Evolutionary conservation across 164 flowering plant genomes (phyloP).

Genomic region (Chimonanthus salicifolius): DNA sequence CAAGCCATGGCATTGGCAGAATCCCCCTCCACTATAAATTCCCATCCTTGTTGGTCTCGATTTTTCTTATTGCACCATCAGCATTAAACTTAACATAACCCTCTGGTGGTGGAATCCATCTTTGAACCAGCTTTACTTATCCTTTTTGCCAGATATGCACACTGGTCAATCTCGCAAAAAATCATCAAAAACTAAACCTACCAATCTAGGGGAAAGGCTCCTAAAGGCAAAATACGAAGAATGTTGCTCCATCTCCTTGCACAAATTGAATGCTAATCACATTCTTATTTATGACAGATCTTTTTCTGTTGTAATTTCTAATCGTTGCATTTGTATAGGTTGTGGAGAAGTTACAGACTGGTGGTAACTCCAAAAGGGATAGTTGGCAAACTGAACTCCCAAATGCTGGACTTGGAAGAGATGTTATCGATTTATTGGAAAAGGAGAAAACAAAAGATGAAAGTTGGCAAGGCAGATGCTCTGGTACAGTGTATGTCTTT

Average conservation of each 20-base stretch:
- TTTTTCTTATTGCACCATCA: too few species aligned
- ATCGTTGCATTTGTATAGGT: constrained; percentile 39
- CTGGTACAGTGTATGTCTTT: constrained; percentile 94
- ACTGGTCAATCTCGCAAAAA: too few species aligned
- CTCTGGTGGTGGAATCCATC: neutral
- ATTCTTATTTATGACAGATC: too few species aligned
- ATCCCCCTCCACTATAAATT: too few species aligned
- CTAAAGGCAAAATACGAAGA: too few species aligned
- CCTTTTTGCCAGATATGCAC: too few species aligned
- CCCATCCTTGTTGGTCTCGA: too few species aligned
- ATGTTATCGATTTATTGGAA: constrained; percentile 59
- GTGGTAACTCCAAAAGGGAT: constrained; percentile 62
- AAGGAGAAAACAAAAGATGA: constrained; percentile 65
- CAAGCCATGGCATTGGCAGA: too few species aligned
- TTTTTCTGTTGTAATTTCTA: neutral
- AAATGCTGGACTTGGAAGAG: constrained; percentile 46
- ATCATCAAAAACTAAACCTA: too few species aligned
- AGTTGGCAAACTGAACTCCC: constrained; percentile 79
- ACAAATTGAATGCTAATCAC: neutral
- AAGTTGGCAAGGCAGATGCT: constrained; percentile 93
- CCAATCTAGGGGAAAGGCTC: too few species aligned
- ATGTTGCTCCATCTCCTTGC: neutral
- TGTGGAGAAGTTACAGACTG: constrained; percentile 75
- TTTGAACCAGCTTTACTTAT: too few species aligned
- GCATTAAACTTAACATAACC: too few species aligned